Evolutionary conservation across 2,329 filamentous ascomycete genomes (phyloP).

Genomic region (Magnaporthiopsis incrustans): DNA sequence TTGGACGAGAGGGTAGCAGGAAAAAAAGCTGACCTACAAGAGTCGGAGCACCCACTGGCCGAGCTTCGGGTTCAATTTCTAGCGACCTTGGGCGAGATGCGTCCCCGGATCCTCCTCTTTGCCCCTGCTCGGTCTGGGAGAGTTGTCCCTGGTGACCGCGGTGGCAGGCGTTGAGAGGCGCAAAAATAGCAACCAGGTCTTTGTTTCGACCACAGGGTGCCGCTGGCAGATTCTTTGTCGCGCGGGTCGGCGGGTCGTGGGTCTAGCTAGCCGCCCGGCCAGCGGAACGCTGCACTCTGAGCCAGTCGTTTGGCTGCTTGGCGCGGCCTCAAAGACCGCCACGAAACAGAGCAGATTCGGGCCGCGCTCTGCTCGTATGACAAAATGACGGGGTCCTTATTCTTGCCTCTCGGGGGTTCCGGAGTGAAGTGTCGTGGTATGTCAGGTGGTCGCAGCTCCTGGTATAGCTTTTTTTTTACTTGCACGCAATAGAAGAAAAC

Average conservation of each 20-base stretch:
- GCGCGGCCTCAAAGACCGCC: not conserved
- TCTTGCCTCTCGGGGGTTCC: not conserved
- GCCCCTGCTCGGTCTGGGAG: not conserved
- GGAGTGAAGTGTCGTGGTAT: no score
- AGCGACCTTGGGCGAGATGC: not conserved
- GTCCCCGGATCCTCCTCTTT: not conserved
- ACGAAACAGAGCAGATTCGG: not conserved
- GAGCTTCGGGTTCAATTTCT: not conserved
- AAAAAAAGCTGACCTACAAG: not conserved
- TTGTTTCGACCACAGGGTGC: slow-evolving; percentile 4
- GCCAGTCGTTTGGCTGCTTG: slow-evolving; percentile 6
- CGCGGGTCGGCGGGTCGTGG: not conserved
- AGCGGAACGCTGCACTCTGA: slow-evolving; percentile 1
- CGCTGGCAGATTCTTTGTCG: slow-evolving; percentile 3
- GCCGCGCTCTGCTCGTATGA: not conserved
- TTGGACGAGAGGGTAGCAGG: not conserved
- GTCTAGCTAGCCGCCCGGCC: slow-evolving; percentile 5
- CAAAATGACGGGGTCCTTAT: not conserved
- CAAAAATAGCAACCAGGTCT: not conserved
- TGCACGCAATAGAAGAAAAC: slow-evolving; percentile 4
- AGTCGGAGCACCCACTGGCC: not conserved
- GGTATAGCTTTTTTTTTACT: not conserved
- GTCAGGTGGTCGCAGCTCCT: not conserved
- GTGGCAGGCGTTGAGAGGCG: not conserved
- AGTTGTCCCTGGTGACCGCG: not conserved